Evolutionary conservation across 768 basidiomycete genomes (phyloP).

Genomic region (Lactifluus piperatus): DNA sequence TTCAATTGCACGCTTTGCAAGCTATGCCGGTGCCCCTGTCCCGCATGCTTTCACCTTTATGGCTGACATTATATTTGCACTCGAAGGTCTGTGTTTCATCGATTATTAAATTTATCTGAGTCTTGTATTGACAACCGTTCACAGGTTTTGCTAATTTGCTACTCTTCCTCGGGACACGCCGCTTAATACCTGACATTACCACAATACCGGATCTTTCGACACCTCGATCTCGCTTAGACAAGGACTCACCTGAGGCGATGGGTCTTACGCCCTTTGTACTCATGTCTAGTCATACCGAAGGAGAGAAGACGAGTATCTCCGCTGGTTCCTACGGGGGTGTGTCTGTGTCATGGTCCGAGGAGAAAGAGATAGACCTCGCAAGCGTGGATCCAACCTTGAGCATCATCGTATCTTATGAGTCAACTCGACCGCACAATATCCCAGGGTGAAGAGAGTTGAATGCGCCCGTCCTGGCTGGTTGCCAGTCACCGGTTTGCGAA

Average conservation of each 20-base stretch:
- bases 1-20: slow-evolving; percentile 27
- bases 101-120: no score
- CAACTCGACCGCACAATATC: not conserved
- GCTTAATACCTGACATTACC: slow-evolving; percentile 25
- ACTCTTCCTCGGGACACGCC: slow-evolving; percentile 26
- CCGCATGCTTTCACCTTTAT: slow-evolving; percentile 28
- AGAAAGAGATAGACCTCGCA: not conserved
- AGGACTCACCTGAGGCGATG: slow-evolving; percentile 17
- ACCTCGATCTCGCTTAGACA: slow-evolving; percentile 25
- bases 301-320: not conserved
- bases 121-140: not conserved
- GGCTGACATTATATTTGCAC: slow-evolving; percentile 29
- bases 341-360: not conserved
- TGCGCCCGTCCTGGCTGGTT: no score
- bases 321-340: not conserved
- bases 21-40: slow-evolving; percentile 25
- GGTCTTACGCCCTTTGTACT: slow-evolving; percentile 29
- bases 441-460: no score
- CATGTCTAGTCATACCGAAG: not conserved
- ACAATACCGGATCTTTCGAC: slow-evolving; percentile 23
- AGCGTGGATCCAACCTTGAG: not conserved
- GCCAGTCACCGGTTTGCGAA: no score
- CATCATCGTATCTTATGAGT: not conserved
- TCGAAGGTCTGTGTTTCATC: slow-evolving; percentile 28
- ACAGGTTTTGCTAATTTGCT: slow-evolving; percentile 28